These are phyloP conservation scores for Ophiostoma sp. DNA, from an alignment of 2,329 filamentous ascomycete species.

Conservation along the genomic window DNA sequence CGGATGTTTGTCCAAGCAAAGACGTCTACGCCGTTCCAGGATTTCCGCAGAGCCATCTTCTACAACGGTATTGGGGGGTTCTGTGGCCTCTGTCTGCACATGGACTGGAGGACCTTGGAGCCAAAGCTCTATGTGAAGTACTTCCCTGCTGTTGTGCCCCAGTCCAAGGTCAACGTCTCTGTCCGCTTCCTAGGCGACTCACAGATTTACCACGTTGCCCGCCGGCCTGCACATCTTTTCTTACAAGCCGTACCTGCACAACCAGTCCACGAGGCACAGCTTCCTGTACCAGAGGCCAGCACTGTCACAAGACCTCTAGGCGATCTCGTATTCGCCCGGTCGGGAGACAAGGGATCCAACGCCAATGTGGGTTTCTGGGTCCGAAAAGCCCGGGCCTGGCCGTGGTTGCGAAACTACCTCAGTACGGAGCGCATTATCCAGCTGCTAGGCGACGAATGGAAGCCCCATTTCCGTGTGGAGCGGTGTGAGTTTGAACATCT, in stretches of 20 bases:
- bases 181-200: background rate
- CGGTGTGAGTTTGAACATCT: no score
- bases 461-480: no score
- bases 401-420: no score
- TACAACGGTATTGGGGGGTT: constrained; percentile 19
- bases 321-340: background rate
- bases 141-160: background rate
- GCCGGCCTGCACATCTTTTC: no score
- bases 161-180: background rate
- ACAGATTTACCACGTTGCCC: background rate
- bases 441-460: no score
- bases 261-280: background rate
- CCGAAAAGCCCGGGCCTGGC: no score
- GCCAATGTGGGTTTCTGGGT: background rate
- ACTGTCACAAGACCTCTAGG: background rate
- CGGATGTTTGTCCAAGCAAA: background rate
- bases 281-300: background rate
- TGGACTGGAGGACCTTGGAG: background rate
- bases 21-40: no score
- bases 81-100: no score
- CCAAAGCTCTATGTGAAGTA: background rate
- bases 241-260: background rate
- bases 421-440: no score
- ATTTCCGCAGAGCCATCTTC: constrained; percentile 4
- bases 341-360: background rate